Evolutionary conservation across 192 early-diverging fungal species (phyloP), one percentile per base, ranked within the genome.

Genomic region (Pilaira anomala): DNA sequence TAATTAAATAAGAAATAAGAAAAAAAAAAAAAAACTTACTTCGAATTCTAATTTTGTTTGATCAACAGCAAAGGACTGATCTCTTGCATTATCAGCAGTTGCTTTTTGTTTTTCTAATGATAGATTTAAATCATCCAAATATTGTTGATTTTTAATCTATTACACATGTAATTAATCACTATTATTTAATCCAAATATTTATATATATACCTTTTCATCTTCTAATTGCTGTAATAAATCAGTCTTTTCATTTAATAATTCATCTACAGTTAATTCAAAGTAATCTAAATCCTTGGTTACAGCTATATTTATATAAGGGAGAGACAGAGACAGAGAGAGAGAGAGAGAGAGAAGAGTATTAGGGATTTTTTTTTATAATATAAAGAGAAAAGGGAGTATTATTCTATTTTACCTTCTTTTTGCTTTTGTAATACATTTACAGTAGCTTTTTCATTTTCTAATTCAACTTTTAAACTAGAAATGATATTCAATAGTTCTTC

Each of bases 201-300:
- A 28, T n/a, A n/a, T 14, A 33, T 16, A 18, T 30, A 46, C 30
- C 65, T 73, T 73, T 73, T 73, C 65, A 30, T 66, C 36, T 45
- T 73, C 71, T 30, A 42, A 67, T 44, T 67, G 46, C 26, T 63
- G 54, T 19, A 45, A 7, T 14, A 73, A 14, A 9, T 40, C 19
- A 2, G 63, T 60, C 9, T 73, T 73, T 19, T 67, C 71, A 2
- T 48, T 46, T 2, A 45, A 42, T 9, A 73, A 40, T n/a, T 73
- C 71, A n/a, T 73, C 71, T 3, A 73, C 61, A 14, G 66, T 73
- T 49, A 59, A 19, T 28, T 60, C 66, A 22, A 73, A 67, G 26
- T 67, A 73, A 19, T 73, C 71, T 3, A 73, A 36, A 50, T 73
- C 71, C 36, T 63, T 67, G 11, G 60, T 33, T 46, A 73, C 67